phyloP scores from a whole-genome alignment of 2,329 filamentous ascomycete genomes.

The Xylaria sp. region DNA sequence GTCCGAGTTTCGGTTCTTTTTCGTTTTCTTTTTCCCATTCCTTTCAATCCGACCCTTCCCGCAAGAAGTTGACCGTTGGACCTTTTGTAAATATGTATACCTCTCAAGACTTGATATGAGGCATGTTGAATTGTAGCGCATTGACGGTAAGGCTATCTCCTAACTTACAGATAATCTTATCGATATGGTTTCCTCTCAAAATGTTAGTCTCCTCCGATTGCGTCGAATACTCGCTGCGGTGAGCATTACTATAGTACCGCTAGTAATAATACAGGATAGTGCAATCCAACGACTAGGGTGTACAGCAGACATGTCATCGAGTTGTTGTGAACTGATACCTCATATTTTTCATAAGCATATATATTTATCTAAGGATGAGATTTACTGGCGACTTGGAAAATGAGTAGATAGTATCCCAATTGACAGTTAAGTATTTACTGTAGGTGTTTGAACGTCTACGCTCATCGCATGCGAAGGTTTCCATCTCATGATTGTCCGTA shows the following conservation, averaged over 20 bases:
- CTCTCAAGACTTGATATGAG: background rate
- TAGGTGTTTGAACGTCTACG: no score
- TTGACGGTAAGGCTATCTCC: background rate
- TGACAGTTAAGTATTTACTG: background rate
- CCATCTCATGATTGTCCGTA: background rate
- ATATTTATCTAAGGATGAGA: background rate
- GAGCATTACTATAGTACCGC: constrained; percentile 1
- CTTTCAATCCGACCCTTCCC: background rate
- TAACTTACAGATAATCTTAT: background rate
- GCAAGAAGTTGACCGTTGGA: background rate
- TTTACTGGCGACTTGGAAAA: background rate
- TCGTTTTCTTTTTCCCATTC: constrained; percentile 7
- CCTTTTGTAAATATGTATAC: background rate
- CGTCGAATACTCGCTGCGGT: background rate
- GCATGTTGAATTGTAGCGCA: background rate
- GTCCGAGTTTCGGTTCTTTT: constrained; percentile 17
- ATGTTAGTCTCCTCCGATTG: background rate
- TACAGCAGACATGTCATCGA: background rate
- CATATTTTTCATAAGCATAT: background rate
- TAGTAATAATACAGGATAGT: background rate
- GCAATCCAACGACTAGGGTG: background rate
- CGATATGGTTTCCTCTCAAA: constrained; percentile 2
- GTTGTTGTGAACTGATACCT: background rate
- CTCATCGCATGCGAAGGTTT: background rate
- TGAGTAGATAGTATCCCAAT: background rate